Evolutionary conservation across 2,329 filamentous ascomycete genomes (phyloP).

Genomic region (Didymella lethalis): DNA sequence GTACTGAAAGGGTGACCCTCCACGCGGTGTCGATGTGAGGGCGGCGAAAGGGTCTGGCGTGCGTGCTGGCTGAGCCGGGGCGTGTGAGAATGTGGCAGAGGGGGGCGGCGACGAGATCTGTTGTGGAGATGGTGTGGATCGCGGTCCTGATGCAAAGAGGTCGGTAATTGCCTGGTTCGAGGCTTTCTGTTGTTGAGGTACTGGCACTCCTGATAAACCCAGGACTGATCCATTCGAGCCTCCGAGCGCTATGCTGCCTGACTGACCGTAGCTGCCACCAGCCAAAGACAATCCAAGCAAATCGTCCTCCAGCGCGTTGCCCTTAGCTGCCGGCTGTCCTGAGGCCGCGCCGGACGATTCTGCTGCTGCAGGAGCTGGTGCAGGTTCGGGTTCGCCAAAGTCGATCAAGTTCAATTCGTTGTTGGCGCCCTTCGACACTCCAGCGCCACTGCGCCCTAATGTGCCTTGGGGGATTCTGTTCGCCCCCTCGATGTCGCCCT

Average conservation of each 20-base stretch:
- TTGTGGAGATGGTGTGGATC: slow-evolving; percentile 43
- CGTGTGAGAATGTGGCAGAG: slow-evolving; percentile 46
- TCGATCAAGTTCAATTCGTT: slow-evolving; percentile 94
- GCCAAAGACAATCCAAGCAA: slow-evolving; percentile 83
- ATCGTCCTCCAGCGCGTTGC: slow-evolving; percentile 83
- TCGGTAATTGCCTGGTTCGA: slow-evolving; percentile 63
- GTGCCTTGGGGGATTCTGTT: slow-evolving; percentile 84
- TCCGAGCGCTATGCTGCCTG: slow-evolving; percentile 84
- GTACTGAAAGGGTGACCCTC: slow-evolving; percentile 59
- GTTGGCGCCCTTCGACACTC: slow-evolving; percentile 70
- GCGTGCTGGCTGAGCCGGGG: slow-evolving; percentile 45
- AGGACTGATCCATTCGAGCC: slow-evolving; percentile 56
- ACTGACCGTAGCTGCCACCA: slow-evolving; percentile 73
- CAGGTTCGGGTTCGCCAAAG: slow-evolving; percentile 74
- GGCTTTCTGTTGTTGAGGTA: slow-evolving; percentile 47
- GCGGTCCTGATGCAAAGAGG: slow-evolving; percentile 62
- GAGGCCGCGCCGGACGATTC: slow-evolving; percentile 47
- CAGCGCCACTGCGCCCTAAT: slow-evolving; percentile 69
- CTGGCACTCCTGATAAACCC: slow-evolving; percentile 44
- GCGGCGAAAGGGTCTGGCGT: slow-evolving; percentile 67
- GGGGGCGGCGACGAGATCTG: slow-evolving; percentile 59
- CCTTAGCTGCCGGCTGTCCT: slow-evolving; percentile 58
- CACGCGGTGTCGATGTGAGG: slow-evolving; percentile 61
- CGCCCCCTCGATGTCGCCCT: slow-evolving; percentile 86
- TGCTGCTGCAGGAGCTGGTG: slow-evolving; percentile 55